Conservation (phyloP, 1,139 yeast species). For the Geotrichum bryndzae region DNA sequence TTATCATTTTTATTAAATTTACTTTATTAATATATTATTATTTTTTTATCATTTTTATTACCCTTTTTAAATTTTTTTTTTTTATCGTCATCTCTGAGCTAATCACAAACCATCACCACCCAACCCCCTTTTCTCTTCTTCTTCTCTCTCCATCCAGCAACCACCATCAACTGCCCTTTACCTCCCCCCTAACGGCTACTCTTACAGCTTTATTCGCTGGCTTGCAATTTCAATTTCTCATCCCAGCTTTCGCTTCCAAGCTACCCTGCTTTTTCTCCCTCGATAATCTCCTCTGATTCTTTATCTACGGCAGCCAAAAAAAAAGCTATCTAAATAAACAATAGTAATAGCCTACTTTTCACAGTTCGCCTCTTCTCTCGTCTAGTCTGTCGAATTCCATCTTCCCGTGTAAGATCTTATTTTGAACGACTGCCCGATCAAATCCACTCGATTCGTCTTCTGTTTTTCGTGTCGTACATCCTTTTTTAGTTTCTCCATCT, state of each 20-base stretch:
- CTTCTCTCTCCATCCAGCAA: background rate
- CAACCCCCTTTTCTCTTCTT: background rate
- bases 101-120: background rate
- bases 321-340: background rate
- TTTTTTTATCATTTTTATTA: background rate
- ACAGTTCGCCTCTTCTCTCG: no score
- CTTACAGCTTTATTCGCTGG: background rate
- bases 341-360: background rate
- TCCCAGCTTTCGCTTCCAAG: background rate
- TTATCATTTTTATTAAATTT: background rate
- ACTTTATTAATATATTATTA: no score
- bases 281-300: background rate
- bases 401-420: no score
- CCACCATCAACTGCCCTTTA: background rate
- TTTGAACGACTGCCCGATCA: background rate
- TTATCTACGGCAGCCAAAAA: background rate
- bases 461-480: background rate
- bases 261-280: background rate
- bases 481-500: background rate
- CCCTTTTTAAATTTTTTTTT: background rate
- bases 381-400: no score
- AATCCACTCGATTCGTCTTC: background rate
- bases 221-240: background rate
- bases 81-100: background rate
- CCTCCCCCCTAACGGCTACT: background rate